Conservation (phyloP, 768 basidiomycete species). For the Boletus tomentosulus region DNA sequence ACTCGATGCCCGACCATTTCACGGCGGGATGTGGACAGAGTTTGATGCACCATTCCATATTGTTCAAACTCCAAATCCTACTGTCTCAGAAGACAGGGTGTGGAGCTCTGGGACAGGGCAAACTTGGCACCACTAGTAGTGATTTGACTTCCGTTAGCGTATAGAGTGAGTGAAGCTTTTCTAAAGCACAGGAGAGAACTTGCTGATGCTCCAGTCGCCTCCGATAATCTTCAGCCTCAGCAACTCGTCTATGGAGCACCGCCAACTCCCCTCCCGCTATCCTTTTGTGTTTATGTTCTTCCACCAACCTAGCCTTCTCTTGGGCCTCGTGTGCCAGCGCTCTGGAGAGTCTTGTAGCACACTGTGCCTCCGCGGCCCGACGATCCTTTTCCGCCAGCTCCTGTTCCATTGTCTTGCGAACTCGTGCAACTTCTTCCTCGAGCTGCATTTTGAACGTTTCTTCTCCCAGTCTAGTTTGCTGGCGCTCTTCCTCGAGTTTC, state of each 20-base stretch:
- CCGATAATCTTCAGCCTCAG: slow-evolving; percentile 27
- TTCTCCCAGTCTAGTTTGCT: slow-evolving; percentile 20
- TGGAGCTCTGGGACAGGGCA: no score
- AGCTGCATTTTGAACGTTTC: slow-evolving; percentile 21
- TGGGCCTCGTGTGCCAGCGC: slow-evolving; percentile 24
- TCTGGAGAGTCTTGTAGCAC: slow-evolving; percentile 25
- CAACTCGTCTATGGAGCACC: slow-evolving; percentile 22
- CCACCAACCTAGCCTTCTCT: slow-evolving; percentile 26
- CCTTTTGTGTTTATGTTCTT: slow-evolving; percentile 29
- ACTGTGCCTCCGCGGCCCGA: slow-evolving; percentile 21
- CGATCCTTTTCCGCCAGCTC: slow-evolving; percentile 23
- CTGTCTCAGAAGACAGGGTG: no score
- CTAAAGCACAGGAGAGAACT: neutral
- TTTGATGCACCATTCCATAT: no score
- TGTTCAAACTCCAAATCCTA: no score
- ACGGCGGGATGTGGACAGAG: no score
- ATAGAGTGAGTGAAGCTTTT: neutral
- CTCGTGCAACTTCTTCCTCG: slow-evolving; percentile 25
- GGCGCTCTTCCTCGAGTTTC: slow-evolving; percentile 26
- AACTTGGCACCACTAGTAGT: no score
- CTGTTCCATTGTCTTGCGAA: slow-evolving; percentile 22
- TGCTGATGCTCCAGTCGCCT: slow-evolving; percentile 16
- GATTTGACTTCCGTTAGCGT: no score
- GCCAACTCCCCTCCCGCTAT: slow-evolving; percentile 23
- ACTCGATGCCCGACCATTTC: no score